Base-by-base conservation (phyloP, 495 filamentous ascomycete species). In the Penicillium fimorum region DNA sequence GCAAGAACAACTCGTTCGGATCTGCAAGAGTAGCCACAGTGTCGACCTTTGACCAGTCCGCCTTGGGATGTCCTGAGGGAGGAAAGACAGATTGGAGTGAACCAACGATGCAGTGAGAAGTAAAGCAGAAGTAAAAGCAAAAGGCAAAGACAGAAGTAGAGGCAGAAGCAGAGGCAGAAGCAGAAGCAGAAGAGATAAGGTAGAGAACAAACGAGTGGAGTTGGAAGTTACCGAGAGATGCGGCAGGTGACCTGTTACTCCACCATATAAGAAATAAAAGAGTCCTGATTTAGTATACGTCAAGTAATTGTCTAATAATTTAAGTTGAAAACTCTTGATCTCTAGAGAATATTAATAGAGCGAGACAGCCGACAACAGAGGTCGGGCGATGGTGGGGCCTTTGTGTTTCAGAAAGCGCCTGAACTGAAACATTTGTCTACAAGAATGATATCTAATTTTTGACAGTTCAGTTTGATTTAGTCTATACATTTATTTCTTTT, bases 1-100 rank as follows among this genome's bases (percentile, higher is more conserved):
- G 73, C 71, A 76, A 65, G 65, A 76, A 76, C 70, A 76, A 72
- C 70, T 77, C 74, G 73, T 76, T 76, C 7, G 73, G 74, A 53
- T 76, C 74, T 62, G 74, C 71, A 56, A 76, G 57, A 43, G 71
- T 71, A 69, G 74, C 73, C 74, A 76, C 64, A 70, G 65, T 67
- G 71, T 64, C 67, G 68, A 58, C 58, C 33, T 52, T 42, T 60
- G 62, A 55, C 47, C 41, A 47, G 52, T 57, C 66, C 57, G 66
- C 57, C 41, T 54, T 54, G 48, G 41, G 53, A 50, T 62, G 59
- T 48, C 57, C 49, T 48, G 48, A 53, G 58, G 41, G 56, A 17
- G 22, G 17, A 52, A 53, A 47, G 50, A 44, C 29, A 41, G 32
- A 53, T 51, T 54, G 49, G 42, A 27, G 42, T 32, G 25, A 55